Percentiles rank a stretch among this genome's conserved stretches.
Conservation (phyloP, 192 early-diverging fungal species). For the Mortierella claussenii region DNA sequence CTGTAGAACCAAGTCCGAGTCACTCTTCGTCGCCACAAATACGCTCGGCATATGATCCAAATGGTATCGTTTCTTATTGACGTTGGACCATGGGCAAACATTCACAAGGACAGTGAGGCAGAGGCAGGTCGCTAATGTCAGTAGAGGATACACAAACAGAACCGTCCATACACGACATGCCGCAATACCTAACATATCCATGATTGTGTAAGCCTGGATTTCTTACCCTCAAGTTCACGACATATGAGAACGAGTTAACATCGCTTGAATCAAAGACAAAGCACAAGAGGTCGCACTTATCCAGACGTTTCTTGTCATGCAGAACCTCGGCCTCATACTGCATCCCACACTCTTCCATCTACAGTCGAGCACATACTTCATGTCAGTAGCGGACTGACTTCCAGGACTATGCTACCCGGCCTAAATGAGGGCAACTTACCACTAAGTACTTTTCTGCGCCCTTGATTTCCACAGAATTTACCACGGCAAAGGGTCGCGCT, state of each 20-base stretch:
- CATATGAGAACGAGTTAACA: conserved; percentile 92
- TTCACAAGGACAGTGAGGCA: too few species aligned
- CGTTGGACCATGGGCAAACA: background rate
- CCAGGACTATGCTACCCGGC: too few species aligned
- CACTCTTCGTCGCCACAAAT: conserved; percentile 96
- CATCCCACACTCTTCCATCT: conserved; percentile 94
- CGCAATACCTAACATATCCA: too few species aligned
- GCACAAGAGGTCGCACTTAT: conserved; percentile 90
- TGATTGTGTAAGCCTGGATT: conserved; percentile 4
- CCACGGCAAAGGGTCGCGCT: conserved; percentile 78
- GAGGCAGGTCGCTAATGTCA: too few species aligned
- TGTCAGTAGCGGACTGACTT: too few species aligned
- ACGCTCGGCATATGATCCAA: conserved; percentile 87
- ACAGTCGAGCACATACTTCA: conserved; percentile 3
- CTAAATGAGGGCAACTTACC: too few species aligned
- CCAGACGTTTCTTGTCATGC: conserved; percentile 87
- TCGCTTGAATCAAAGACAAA: conserved; percentile 97
- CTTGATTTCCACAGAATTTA: conserved; percentile 95
- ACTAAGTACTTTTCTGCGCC: conserved; percentile 96
- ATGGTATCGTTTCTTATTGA: conserved; percentile 77
- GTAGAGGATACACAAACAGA: too few species aligned
- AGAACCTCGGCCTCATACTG: conserved; percentile 90
- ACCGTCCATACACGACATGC: too few species aligned
- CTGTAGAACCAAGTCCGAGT: conserved; percentile 88
- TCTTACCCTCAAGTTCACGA: conserved; percentile 80